Conservation (phyloP, 2,329 filamentous ascomycete species). For the Cladosporium sp. region DNA sequence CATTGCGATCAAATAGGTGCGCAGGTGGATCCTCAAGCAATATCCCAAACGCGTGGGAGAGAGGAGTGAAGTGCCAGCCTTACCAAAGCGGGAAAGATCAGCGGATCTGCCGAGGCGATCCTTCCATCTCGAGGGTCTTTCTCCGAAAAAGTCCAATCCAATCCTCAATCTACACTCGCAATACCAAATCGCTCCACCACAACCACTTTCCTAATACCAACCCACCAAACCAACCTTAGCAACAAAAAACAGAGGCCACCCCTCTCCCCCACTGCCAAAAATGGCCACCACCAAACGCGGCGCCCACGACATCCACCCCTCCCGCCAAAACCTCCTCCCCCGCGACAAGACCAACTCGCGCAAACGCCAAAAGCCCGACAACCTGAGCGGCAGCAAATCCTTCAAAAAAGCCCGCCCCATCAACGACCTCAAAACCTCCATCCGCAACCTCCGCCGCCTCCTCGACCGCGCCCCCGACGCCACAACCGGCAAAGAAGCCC, state of each 20-base stretch:
- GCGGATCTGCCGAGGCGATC: constrained; percentile 1
- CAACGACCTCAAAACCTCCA: constrained; percentile 69
- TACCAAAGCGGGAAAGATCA: constrained; percentile 1
- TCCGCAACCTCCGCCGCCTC: constrained; percentile 67
- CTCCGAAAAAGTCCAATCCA: constrained; percentile 6
- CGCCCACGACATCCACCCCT: constrained; percentile 28
- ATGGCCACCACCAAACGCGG: constrained; percentile 31
- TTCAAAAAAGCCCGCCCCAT: constrained; percentile 43
- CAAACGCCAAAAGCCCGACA: constrained; percentile 29
- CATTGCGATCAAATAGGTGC: constrained; percentile 1
- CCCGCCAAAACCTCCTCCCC: constrained; percentile 28
- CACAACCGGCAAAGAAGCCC: constrained; percentile 39
- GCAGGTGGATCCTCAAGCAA: neutral
- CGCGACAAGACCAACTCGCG: constrained; percentile 18
- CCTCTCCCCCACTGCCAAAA: neutral
- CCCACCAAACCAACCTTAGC: neutral
- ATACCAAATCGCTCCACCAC: neutral
- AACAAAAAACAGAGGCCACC: neutral
- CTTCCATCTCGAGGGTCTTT: neutral
- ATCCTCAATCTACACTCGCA: neutral
- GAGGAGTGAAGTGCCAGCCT: constrained; percentile 12
- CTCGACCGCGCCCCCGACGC: constrained; percentile 53
- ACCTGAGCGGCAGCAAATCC: constrained; percentile 28
- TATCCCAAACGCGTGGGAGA: neutral
- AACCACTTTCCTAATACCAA: neutral